phyloP scores from a whole-genome alignment of 1,284 basidiomycete species.

The Ustanciosporium gigantosporum region DNA sequence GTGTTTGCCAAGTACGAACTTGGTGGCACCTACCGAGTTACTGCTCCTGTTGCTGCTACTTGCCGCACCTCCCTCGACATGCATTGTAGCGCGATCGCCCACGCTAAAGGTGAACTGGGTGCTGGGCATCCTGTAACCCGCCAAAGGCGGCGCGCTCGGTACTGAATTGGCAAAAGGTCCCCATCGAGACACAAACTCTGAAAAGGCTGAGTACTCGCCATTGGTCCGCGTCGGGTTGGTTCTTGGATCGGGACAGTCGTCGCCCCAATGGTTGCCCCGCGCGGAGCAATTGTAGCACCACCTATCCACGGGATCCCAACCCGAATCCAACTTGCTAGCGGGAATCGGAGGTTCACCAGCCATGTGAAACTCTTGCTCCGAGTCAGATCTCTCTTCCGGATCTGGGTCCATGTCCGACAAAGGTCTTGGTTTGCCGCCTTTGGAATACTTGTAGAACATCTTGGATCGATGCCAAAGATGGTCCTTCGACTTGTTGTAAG shows the following conservation, averaged over 20 bases:
- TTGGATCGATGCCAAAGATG: conserved; percentile 58
- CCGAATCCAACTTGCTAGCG: neutral
- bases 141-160: conserved; percentile 17
- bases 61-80: conserved; percentile 13
- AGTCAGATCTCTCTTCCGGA: conserved; percentile 17
- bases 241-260: conserved; percentile 73
- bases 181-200: conserved; percentile 69
- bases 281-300: conserved; percentile 89
- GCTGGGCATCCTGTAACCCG: conserved; percentile 14
- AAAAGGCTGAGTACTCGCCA: conserved; percentile 74
- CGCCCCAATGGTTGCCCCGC: conserved; percentile 76
- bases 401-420: conserved; percentile 12
- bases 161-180: conserved; percentile 73
- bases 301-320: conserved; percentile 63
- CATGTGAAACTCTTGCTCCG: conserved; percentile 15
- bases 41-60: neutral
- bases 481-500: conserved; percentile 71
- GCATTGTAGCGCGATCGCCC: conserved; percentile 29
- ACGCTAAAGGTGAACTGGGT: conserved; percentile 39
- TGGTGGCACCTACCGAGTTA: too few species aligned
- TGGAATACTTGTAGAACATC: conserved; percentile 12
- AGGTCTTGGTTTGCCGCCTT: conserved; percentile 4
- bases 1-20: too few species aligned
- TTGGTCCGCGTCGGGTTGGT: conserved; percentile 66
- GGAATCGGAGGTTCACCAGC: conserved; percentile 16